Conservation (phyloP, 306 rosid genomes). For the Vigna unguiculata region DNA sequence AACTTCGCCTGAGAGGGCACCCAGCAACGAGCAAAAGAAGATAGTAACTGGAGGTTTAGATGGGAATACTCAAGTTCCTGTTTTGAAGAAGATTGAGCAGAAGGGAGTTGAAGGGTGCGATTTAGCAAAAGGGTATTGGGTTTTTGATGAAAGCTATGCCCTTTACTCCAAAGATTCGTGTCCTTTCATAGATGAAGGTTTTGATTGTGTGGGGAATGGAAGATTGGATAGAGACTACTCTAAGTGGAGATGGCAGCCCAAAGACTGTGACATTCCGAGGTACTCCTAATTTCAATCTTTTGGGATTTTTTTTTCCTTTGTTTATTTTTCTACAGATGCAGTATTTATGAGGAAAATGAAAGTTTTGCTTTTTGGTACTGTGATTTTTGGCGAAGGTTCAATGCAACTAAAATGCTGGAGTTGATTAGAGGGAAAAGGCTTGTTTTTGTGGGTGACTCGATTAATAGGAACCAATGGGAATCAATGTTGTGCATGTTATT, state of each 20-base stretch:
- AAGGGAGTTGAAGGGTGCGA: slow-evolving; percentile 63
- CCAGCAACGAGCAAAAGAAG: slow-evolving; percentile 37
- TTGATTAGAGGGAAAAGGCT: slow-evolving; percentile 85
- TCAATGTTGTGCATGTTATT: slow-evolving; percentile 88
- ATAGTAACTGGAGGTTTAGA: slow-evolving; percentile 26
- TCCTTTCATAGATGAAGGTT: slow-evolving; percentile 91
- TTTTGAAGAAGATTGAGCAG: slow-evolving; percentile 41
- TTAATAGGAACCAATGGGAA: slow-evolving; percentile 97
- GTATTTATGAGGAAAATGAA: slow-evolving; percentile 10
- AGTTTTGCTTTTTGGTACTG: slow-evolving; percentile 16
- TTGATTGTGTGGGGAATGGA: slow-evolving; percentile 87
- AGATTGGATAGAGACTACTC: slow-evolving; percentile 73
- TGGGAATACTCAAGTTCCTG: slow-evolving; percentile 42
- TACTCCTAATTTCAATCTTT: slow-evolving; percentile 35
- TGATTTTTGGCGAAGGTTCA: slow-evolving; percentile 61
- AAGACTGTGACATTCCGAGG: slow-evolving; percentile 76
- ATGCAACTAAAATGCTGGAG: slow-evolving; percentile 91
- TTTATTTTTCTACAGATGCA: slow-evolving; percentile 16
- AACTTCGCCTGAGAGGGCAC: slow-evolving; percentile 12
- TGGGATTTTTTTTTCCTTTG: background rate
- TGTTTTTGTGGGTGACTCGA: slow-evolving; percentile 96
- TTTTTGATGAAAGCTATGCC: slow-evolving; percentile 78
- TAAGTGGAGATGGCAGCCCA: slow-evolving; percentile 90
- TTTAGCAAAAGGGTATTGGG: slow-evolving; percentile 79
- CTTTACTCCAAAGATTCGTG: slow-evolving; percentile 71